phyloP scores from a whole-genome alignment of 441 rosid genomes.

The Gossypium schwendimanii region DNA sequence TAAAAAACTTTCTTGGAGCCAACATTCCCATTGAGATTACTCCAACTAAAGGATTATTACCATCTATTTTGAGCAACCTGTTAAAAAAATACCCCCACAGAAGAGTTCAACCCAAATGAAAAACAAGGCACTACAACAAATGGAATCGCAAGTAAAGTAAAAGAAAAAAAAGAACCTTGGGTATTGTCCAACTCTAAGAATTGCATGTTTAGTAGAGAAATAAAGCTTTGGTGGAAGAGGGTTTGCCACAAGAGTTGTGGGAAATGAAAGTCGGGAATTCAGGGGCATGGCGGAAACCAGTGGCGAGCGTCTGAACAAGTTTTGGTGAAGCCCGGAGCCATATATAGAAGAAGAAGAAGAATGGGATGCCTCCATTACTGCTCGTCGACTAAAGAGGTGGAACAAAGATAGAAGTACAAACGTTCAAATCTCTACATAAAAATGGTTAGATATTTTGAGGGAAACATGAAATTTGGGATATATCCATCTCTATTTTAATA shows the following conservation, averaged over 20 bases:
- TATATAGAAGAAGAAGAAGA: constrained; percentile 4
- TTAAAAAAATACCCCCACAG: background rate
- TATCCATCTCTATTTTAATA: background rate
- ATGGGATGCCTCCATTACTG: background rate
- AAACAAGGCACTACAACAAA: background rate
- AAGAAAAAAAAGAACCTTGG: background rate
- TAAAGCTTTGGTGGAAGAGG: background rate
- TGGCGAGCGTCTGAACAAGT: background rate
- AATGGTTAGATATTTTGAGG: background rate
- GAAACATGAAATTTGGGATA: background rate
- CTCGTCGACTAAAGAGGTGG: background rate
- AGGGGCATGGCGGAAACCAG: background rate
- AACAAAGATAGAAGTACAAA: background rate
- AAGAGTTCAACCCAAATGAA: background rate
- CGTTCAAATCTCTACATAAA: background rate
- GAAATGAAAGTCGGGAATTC: background rate
- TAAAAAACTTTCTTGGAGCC: constrained; percentile 70
- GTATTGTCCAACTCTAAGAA: constrained; percentile 2
- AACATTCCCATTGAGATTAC: constrained; percentile 70
- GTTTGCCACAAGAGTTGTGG: background rate
- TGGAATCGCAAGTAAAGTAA: background rate
- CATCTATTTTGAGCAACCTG: constrained; percentile 1
- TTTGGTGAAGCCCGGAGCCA: background rate
- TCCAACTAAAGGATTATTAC: constrained; percentile 26
- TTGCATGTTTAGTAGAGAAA: constrained; percentile 5